phyloP scores from a whole-genome alignment of 495 filamentous ascomycete species.

The Physcia stellaris region DNA sequence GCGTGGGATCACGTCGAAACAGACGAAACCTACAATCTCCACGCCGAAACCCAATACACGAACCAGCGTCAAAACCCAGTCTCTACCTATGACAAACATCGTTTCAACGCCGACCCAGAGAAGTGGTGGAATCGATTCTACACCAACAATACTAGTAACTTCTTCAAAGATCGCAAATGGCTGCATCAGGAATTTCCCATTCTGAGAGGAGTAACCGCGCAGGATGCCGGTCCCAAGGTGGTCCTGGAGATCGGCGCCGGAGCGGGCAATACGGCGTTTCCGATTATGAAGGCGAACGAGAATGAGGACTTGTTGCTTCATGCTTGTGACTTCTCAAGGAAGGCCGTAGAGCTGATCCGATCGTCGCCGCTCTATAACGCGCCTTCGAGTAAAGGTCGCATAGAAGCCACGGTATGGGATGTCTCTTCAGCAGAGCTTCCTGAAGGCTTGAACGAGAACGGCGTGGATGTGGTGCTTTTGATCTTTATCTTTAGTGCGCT shows the following conservation, averaged over 20 bases:
- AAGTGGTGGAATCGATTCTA: conserved; percentile 98
- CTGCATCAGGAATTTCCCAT: conserved; percentile 87
- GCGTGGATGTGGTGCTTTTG: conserved; percentile 80
- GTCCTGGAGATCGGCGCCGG: conserved; percentile 89
- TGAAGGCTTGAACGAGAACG: conserved; percentile 56
- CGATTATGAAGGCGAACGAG: conserved; percentile 64
- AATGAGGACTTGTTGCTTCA: conserved; percentile 68
- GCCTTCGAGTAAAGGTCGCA: no score
- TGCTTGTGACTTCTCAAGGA: conserved; percentile 87
- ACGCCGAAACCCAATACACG: conserved; percentile 64
- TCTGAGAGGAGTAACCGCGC: conserved; percentile 50
- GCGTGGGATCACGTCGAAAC: conserved; percentile 95
- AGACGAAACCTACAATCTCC: conserved; percentile 68
- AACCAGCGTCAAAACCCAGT: conserved; percentile 74
- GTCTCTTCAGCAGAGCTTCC: conserved; percentile 56
- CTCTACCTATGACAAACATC: conserved; percentile 69
- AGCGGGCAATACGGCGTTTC: conserved; percentile 92
- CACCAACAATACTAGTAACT: conserved; percentile 84
- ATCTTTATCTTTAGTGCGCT: conserved; percentile 96
- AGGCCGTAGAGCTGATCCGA: conserved; percentile 80
- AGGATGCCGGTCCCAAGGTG: conserved; percentile 43
- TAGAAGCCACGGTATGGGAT: conserved; percentile 90
- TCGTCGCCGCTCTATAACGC: conserved; percentile 50
- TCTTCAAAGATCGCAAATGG: conserved; percentile 99
- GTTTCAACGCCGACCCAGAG: conserved; percentile 78